Evolutionary conservation across 352 stramenopile genomes (phyloP).

Genomic region (Phytophthora idaei): DNA sequence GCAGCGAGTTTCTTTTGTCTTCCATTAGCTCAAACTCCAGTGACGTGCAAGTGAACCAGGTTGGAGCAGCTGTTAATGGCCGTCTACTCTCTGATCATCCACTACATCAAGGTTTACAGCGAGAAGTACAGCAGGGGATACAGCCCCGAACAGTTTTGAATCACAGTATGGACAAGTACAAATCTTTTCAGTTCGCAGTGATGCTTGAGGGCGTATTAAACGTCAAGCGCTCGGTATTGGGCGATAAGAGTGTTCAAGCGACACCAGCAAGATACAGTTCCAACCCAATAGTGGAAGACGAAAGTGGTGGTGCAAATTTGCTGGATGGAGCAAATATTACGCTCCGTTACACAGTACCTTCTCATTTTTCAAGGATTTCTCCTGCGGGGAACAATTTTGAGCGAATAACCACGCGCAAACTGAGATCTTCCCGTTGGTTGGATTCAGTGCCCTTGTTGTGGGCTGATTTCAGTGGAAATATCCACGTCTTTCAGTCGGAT

Average conservation of each 20-base stretch:
- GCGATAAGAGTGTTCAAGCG: neutral
- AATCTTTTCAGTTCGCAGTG: constrained; percentile 30
- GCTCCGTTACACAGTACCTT: constrained; percentile 35
- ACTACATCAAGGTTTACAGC: neutral
- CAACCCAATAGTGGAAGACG: neutral
- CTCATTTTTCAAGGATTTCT: constrained; percentile 25
- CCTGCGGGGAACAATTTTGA: constrained; percentile 17
- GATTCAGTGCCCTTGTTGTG: neutral
- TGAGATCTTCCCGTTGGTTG: constrained; percentile 17
- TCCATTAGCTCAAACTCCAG: constrained; percentile 15
- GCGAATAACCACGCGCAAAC: constrained; percentile 36
- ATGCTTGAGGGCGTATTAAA: constrained; percentile 26
- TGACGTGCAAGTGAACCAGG: neutral
- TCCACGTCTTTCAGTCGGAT: constrained; percentile 39
- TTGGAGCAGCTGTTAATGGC: neutral
- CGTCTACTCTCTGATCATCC: neutral
- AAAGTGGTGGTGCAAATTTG: neutral
- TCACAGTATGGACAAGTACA: neutral
- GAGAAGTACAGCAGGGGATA: neutral
- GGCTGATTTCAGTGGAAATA: constrained; percentile 27
- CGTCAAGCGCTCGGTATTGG: neutral
- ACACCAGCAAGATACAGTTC: neutral
- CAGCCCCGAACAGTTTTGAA: neutral
- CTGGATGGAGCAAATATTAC: constrained; percentile 13
- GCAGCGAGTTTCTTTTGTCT: constrained; percentile 12